Conservation (phyloP, 1,284 basidiomycete genomes). For the Sanghuangporus sanghuang region DNA sequence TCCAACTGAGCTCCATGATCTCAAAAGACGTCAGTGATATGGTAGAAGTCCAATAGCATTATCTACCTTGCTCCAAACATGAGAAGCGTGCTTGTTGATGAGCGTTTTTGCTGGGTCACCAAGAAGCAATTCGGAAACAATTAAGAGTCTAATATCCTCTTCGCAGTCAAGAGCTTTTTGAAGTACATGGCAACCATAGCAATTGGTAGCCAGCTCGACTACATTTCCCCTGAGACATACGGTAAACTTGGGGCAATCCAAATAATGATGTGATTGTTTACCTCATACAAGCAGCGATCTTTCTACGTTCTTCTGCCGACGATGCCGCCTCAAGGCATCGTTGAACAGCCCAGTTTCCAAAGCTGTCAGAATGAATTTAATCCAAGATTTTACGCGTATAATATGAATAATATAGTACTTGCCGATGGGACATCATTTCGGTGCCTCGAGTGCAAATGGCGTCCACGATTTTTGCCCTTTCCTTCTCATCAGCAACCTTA, state of each 20-base stretch:
- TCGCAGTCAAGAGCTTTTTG: constrained; percentile 87
- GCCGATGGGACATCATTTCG: constrained; percentile 87
- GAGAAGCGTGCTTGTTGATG: constrained; percentile 82
- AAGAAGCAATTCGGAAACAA: constrained; percentile 74
- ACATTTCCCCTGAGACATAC: constrained; percentile 58
- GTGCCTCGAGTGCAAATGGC: constrained; percentile 76
- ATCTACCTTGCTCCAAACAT: constrained; percentile 80
- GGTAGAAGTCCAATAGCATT: neutral
- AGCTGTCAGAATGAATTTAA: constrained; percentile 36
- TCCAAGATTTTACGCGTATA: neutral
- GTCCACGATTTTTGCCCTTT: constrained; percentile 74
- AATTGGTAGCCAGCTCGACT: constrained; percentile 79
- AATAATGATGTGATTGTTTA: constrained; percentile 27
- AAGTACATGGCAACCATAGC: constrained; percentile 80
- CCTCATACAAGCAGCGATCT: constrained; percentile 80
- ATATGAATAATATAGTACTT: constrained; percentile 19
- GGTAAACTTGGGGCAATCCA: neutral
- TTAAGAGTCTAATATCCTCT: constrained; percentile 71
- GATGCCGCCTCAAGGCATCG: constrained; percentile 74
- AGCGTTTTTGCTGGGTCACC: constrained; percentile 78
- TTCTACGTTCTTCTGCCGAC: constrained; percentile 63
- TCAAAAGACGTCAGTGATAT: constrained; percentile 23
- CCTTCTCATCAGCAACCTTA: constrained; percentile 74
- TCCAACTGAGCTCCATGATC: constrained; percentile 85
- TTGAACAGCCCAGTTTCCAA: constrained; percentile 85